Evolutionary conservation across 441 rosid species (phyloP).

Genomic region (Gossypium davidsonii): DNA sequence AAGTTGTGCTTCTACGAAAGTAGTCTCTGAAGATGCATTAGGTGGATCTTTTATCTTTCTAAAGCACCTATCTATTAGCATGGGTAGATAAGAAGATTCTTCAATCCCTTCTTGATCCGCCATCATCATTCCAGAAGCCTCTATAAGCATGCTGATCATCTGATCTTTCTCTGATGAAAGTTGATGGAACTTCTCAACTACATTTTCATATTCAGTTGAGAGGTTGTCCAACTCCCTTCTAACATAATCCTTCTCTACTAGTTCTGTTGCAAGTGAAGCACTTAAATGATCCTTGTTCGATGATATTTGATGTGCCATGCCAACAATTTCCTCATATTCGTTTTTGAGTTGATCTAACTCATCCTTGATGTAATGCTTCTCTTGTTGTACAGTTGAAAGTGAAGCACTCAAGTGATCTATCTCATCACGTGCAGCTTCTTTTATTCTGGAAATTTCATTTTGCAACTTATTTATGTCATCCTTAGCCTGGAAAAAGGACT

Average conservation of each 20-base stretch:
- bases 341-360: constrained; percentile 7
- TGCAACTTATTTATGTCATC: constrained; percentile 43
- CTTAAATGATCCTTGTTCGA: constrained; percentile 37
- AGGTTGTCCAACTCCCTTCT: constrained; percentile 43
- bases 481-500: constrained; percentile 48
- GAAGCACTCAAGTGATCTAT: constrained; percentile 19
- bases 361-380: constrained; percentile 8
- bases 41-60: constrained; percentile 45
- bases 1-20: constrained; percentile 31
- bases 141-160: constrained; percentile 44
- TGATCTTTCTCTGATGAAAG: constrained; percentile 53
- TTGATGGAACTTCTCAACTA: constrained; percentile 37
- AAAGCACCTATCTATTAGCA: constrained; percentile 50
- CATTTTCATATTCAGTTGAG: constrained; percentile 32
- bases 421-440: constrained; percentile 38
- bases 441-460: constrained; percentile 38
- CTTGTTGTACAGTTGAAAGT: constrained; percentile 10
- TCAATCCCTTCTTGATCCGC: constrained; percentile 28
- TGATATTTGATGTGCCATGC: background rate
- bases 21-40: constrained; percentile 29
- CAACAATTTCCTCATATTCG: constrained; percentile 8
- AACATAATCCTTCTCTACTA: constrained; percentile 59
- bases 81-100: constrained; percentile 31
- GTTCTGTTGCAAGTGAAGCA: constrained; percentile 47
- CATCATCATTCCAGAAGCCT: constrained; percentile 46